These are phyloP conservation scores for Bassia scoparia DNA, from an alignment of 148 eudicot species.

Conservation along the genomic window DNA sequence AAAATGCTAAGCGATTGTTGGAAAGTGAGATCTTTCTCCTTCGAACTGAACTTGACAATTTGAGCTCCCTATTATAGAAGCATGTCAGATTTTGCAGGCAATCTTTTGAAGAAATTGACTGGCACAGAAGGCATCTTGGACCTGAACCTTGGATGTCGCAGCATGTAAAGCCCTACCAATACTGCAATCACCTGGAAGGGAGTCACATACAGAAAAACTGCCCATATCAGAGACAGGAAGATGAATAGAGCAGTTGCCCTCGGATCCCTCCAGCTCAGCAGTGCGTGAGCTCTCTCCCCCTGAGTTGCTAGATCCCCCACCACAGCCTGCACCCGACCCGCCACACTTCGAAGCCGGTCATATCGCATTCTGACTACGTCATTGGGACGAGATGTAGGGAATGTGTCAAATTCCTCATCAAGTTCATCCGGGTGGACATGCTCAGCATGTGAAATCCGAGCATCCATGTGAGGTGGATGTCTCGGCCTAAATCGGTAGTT, in stretches of 20 bases:
- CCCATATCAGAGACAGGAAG: conserved; percentile 59
- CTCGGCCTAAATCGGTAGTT: conserved; percentile 79
- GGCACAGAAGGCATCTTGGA: conserved; percentile 83
- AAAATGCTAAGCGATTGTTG: not conserved
- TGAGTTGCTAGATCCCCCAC: conserved; percentile 84
- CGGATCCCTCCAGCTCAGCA: conserved; percentile 91
- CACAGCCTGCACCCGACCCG: conserved; percentile 78
- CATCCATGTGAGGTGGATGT: conserved; percentile 89
- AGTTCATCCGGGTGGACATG: conserved; percentile 64
- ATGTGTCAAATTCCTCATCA: conserved; percentile 85
- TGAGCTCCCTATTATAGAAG: conserved; percentile 46
- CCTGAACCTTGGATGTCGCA: conserved; percentile 85
- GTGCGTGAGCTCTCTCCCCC: conserved; percentile 71
- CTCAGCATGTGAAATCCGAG: conserved; percentile 81
- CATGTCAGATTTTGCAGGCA: conserved; percentile 77
- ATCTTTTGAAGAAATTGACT: conserved; percentile 87
- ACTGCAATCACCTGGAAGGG: conserved; percentile 82
- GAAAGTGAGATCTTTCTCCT: conserved; percentile 21
- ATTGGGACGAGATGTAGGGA: conserved; percentile 63
- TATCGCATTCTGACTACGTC: conserved; percentile 70
- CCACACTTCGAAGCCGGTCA: conserved; percentile 69
- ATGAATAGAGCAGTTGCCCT: conserved; percentile 85
- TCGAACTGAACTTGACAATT: conserved; percentile 11
- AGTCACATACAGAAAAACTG: conserved; percentile 75
- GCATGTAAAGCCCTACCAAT: conserved; percentile 57